Base-by-base conservation (phyloP, 1,139 yeast species). In the Yamadazyma atlantica region DNA sequence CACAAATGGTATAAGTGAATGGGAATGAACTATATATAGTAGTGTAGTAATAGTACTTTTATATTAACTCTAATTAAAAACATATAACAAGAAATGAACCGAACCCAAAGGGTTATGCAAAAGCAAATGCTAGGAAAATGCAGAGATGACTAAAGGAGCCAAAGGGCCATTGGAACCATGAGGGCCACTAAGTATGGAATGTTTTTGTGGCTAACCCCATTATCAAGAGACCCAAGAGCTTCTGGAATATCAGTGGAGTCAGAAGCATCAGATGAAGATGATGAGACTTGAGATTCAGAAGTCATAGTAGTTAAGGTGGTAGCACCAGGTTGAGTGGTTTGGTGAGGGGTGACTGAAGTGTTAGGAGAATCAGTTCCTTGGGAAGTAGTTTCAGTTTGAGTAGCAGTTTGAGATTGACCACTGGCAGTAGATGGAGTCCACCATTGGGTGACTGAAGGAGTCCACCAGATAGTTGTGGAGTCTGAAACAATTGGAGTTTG, bases 391-490 rank as follows among this genome's bases (percentile, higher is more conserved):
- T 6, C 21, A 21, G 26, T 25, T 9, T 39, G 26, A 5, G 18
- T 24, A 14, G 36, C 26, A 16, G 33, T 19, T n/a, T n/a, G n/a
- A n/a, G n/a, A n/a, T n/a, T 19, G 8, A 19, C 8, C 9, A 19
- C 22, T 19, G 18, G 36, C 30, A 10, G 42, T 33, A 10, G 38
- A 5, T 6, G 39, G 32, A 16, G 39, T 41, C 39, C 41, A 35
- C 40, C 44, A 38, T 15, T 27, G 34, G 14, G 40, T 34, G 23
- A 32, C 27, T 4, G 40, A 24, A 25, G 44, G 38, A 33, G 39
- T 40, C 45, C 45, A 42, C 42, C 44, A 42, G 18, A 35, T 29
- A 24, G 42, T 39, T 4, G 42, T 35, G 11, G 32, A 29, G 11
- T 32, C 33, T 26, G 29, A 26, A 4, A 11, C 12, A 5, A 24